A percentile compares a stretch with the other conserved stretches of the same genome.
These are phyloP conservation scores for Coix lacrymajobi DNA, from an alignment of 176 grass and related monocot genomes.

Conservation along the genomic window DNA sequence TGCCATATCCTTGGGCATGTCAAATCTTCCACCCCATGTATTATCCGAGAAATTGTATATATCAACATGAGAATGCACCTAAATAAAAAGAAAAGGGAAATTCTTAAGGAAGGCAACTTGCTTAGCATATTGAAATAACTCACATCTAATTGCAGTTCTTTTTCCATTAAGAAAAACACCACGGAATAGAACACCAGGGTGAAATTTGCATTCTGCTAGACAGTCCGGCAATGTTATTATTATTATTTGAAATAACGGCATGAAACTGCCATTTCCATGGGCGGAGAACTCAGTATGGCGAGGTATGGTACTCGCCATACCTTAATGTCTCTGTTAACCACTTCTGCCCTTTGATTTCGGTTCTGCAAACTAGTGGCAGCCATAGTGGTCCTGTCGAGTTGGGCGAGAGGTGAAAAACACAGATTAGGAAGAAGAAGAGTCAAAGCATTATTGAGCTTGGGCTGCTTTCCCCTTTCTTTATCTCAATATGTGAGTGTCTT, in stretches of 20 bases:
- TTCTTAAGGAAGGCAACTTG: not conserved
- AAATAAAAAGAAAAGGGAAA: constrained; percentile 15
- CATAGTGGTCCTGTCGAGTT: too few relatives aligned
- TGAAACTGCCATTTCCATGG: not conserved
- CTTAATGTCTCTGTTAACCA: too few relatives aligned
- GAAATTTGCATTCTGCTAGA: not conserved
- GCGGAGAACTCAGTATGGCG: too few relatives aligned
- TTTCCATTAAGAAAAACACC: not conserved
- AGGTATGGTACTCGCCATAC: too few relatives aligned
- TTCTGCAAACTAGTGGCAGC: too few relatives aligned
- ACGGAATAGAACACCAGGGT: not conserved
- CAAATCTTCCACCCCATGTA: constrained; percentile 84
- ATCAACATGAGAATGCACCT: constrained; percentile 98
- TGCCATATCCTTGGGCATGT: constrained; percentile 96
- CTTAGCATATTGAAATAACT: constrained; percentile 15
- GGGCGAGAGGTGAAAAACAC: too few relatives aligned
- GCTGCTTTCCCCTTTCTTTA: too few relatives aligned
- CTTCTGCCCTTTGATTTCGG: too few relatives aligned
- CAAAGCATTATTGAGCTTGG: too few relatives aligned
- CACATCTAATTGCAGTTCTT: not conserved
- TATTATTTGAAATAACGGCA: not conserved
- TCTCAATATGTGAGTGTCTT: too few relatives aligned
- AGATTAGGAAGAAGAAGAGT: too few relatives aligned
- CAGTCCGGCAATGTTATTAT: not conserved
- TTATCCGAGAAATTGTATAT: constrained; percentile 92